Base-by-base conservation (phyloP, 129 eudicot species). In the Helianthus annuus region DNA sequence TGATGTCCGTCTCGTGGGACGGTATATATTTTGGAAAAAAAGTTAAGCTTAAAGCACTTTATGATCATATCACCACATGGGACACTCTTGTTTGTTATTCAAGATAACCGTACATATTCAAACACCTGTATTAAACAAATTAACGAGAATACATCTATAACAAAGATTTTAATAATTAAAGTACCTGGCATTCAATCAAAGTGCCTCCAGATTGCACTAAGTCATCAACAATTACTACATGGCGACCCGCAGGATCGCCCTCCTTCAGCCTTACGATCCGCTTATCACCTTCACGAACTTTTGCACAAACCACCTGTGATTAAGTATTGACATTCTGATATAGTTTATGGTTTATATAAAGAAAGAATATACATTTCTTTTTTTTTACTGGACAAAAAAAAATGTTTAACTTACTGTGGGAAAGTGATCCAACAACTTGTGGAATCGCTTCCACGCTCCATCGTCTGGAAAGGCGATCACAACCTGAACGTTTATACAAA, bases 401-500 rank as follows among this genome's bases (percentile, higher is more conserved):
- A 60, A 68, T n/a, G 81, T 65, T 46, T 9, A 48, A 48, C 77
- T 32, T 39, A 92, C 97, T 77, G 74, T 84, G 6, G 94, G 96
- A 74, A 73, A 89, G 61, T 92, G 87, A 79, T 83, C 91, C 46
- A 92, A 49, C 49, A 66, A 82, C 79, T 92, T 92, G 89, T 92
- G 97, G 78, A 92, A 92, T 75, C 97, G 83, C 82, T 92, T 92
- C 97, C 97, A 92, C 27, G 97, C 97, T 73, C 97, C 97, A 81
- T 92, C 97, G 83, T 92, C 97, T 2, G 96, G 97, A 83, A 92
- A 92, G 51, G 97, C 97, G 55, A 92, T 77, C 16, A 89, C 89
- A 67, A 92, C 84, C 97, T 92, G 85, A 56, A 71, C 27, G n/a
- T 29, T 0, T 13, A 51, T 34, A 39, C 17, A 53, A 0, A 54